phyloP scores from a whole-genome alignment of 2,329 filamentous ascomycete genomes.

The Colletotrichum sojae region DNA sequence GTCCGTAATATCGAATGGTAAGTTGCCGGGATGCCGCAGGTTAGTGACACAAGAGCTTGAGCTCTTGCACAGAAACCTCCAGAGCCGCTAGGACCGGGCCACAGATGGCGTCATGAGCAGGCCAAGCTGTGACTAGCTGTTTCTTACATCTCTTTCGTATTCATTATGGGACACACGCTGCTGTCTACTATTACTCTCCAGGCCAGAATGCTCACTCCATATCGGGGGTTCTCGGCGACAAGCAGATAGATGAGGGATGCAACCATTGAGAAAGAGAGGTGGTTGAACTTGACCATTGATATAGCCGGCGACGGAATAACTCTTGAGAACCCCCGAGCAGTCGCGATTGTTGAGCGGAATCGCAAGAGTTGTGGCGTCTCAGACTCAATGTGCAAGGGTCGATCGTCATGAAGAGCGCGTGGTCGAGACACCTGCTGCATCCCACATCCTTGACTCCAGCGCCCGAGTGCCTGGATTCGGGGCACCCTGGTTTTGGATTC shows the following conservation, averaged over 20 bases:
- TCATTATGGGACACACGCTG: background rate
- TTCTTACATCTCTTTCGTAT: background rate
- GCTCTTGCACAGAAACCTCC: slow-evolving; percentile 5
- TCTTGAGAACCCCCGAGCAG: too few species aligned
- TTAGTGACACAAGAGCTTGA: slow-evolving; percentile 6
- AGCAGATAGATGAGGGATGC: too few species aligned
- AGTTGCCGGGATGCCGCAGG: slow-evolving; percentile 9
- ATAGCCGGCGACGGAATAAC: too few species aligned
- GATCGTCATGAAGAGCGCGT: slow-evolving; percentile 1
- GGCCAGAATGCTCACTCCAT: too few species aligned
- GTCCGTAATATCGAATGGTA: background rate
- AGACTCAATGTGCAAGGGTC: slow-evolving; percentile 14
- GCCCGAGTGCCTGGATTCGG: too few species aligned
- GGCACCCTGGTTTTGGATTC: too few species aligned
- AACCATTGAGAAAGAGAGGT: too few species aligned
- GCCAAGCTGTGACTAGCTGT: background rate
- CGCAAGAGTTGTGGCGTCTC: background rate
- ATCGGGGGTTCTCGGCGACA: too few species aligned
- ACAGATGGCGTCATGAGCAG: background rate
- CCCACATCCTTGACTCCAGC: slow-evolving; percentile 27
- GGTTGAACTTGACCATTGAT: too few species aligned
- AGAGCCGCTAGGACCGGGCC: background rate
- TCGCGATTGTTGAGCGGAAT: too few species aligned
- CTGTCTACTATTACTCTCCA: background rate
- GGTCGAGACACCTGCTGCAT: slow-evolving; percentile 17